Base-by-base conservation (phyloP, 2,329 filamentous ascomycete genomes). In the Colletotrichum sp. region DNA sequence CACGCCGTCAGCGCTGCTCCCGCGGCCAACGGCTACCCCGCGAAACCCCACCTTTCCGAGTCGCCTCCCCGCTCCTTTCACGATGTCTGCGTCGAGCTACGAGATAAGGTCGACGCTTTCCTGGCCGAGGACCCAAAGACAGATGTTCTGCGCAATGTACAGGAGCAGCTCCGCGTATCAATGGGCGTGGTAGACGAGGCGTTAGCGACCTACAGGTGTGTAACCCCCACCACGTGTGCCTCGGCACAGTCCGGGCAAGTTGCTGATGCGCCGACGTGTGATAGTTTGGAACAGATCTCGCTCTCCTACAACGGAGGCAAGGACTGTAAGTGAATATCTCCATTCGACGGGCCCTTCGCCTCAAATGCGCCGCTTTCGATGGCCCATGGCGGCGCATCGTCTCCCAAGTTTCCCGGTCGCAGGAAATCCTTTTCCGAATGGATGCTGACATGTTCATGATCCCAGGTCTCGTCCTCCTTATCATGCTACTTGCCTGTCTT, bases 221-320 rank as follows among this genome's bases (percentile, higher is more conserved):
- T 85, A 44, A 60, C 21, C 71, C 71, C 28, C 60, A 73, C 64
- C 62, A 72, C 64, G 55, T 52, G 65, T 36, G 67, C 59, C 69
- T 49, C 55, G 18, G 24, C n/a, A 24, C 28, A 39, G 60, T 13
- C 24, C 15, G 6, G n/a, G 13, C 52, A 6, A 32, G 34, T 55
- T 52, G 63, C 72, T 76, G 71, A 59, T 72, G 68, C 52, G 32
- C 68, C 24, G 26, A 34, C 64, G 44, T 36, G 55, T 60, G 60
- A 76, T 80, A 97, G 95, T 75, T 90, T 94, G 77, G 90, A 93
- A 75, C 91, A 98, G 82, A 90, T 99, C 76, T 95, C 96, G 7
- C 89, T 99, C 78, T 98, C 96, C 72, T 99, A 98, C 87, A 99
- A 99, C 81, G 97, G 97, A 82, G 97, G 97, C 77, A 99, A 99